Evolutionary conservation across 345 rosid species (phyloP).

Genomic region (Psidium guajava): DNA sequence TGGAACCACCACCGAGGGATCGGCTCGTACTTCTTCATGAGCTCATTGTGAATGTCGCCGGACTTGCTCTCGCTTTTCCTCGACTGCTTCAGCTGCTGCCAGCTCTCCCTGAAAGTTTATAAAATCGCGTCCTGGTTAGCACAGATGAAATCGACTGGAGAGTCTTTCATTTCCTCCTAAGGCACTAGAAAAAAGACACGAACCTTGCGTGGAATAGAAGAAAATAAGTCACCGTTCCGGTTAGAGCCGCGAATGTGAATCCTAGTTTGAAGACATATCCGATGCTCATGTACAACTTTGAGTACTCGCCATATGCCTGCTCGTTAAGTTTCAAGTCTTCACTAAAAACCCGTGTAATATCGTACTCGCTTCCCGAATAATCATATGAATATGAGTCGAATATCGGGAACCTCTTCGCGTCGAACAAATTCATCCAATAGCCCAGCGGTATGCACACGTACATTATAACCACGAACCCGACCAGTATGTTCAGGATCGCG

Average conservation of each 20-base stretch:
- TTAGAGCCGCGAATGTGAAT: background rate
- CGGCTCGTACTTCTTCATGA: slow-evolving; percentile 25
- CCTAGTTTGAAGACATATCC: background rate
- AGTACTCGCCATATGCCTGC: background rate
- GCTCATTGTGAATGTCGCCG: slow-evolving; percentile 24
- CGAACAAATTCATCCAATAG: background rate
- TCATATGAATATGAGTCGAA: background rate
- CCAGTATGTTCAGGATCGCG: slow-evolving; percentile 8
- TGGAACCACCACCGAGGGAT: slow-evolving; percentile 39
- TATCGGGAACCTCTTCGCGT: slow-evolving; percentile 1
- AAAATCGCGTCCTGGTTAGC: background rate
- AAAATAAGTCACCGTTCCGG: background rate
- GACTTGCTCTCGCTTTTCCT: background rate
- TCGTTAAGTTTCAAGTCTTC: background rate
- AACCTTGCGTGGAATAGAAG: background rate
- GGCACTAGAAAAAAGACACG: background rate
- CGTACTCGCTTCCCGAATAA: background rate
- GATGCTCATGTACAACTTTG: background rate
- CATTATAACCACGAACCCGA: background rate
- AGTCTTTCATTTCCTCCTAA: background rate
- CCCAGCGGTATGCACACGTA: background rate
- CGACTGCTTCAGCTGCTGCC: slow-evolving; percentile 14
- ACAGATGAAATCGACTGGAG: background rate
- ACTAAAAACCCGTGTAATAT: background rate
- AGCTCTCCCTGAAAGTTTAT: background rate